Evolutionary conservation across 176 grass and related monocot species (phyloP).

Genomic region (Areca catechu): DNA sequence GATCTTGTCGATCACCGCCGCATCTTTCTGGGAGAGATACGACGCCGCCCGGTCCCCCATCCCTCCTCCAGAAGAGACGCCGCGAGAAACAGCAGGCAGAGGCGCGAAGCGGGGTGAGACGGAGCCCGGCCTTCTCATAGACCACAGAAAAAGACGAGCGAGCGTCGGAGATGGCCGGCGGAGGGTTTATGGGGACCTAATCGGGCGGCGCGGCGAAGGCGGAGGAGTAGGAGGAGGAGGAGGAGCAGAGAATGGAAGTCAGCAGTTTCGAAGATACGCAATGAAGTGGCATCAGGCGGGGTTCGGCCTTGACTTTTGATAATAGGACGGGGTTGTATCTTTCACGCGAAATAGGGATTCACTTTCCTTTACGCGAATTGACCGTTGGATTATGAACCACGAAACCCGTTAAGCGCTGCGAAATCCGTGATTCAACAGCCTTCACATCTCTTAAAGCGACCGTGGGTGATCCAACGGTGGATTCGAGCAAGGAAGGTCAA

Average conservation of each 20-base stretch:
- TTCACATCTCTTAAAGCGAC: too few species aligned
- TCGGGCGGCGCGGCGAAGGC: neutral
- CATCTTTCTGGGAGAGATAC: constrained; percentile 54
- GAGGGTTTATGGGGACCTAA: neutral
- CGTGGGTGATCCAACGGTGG: too few species aligned
- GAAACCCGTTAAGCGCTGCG: too few species aligned
- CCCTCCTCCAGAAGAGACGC: constrained; percentile 18
- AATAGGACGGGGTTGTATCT: neutral
- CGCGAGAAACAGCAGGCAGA: neutral
- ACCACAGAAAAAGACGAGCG: neutral
- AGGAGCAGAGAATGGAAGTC: constrained; percentile 21
- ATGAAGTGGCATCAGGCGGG: constrained; percentile 4
- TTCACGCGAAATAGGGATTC: too few species aligned
- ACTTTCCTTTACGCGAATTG: too few species aligned
- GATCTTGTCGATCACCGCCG: constrained; percentile 69
- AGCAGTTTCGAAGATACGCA: constrained; percentile 4
- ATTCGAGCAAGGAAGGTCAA: too few species aligned
- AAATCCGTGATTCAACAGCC: too few species aligned
- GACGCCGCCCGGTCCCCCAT: constrained; percentile 28
- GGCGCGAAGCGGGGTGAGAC: neutral
- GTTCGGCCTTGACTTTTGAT: constrained; percentile 2
- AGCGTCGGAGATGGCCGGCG: neutral
- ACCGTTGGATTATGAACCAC: too few species aligned
- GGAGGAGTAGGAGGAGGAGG: neutral
- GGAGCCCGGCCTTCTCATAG: neutral